Percentiles rank a stretch among this genome's conserved stretches.
Conservation (phyloP, 2,329 filamentous ascomycete genomes). For the Graphiopsis chlorocephala region DNA sequence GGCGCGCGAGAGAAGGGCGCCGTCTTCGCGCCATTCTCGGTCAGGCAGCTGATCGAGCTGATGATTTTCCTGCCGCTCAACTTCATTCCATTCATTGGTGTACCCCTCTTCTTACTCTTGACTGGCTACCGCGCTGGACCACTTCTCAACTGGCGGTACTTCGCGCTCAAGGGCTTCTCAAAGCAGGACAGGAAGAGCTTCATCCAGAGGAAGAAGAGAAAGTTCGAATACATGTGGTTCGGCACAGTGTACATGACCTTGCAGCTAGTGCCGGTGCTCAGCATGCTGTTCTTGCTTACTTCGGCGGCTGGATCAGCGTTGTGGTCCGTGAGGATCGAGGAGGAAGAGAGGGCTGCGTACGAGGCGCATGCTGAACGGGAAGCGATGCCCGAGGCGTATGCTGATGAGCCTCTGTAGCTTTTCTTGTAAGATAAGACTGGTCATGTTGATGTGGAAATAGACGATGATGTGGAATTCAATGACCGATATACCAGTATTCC, state of each 20-base stretch:
- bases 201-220: slow-evolving; percentile 58
- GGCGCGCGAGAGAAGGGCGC: slow-evolving; percentile 76
- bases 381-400: slow-evolving; percentile 12
- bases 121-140: slow-evolving; percentile 86
- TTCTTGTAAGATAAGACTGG: neutral
- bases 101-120: slow-evolving; percentile 79
- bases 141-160: slow-evolving; percentile 88
- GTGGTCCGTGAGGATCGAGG: slow-evolving; percentile 51
- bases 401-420: slow-evolving; percentile 8
- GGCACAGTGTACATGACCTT: slow-evolving; percentile 79
- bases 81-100: slow-evolving; percentile 78
- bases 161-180: slow-evolving; percentile 70
- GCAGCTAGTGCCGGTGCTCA: slow-evolving; percentile 83
- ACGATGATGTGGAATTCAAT: too few species aligned
- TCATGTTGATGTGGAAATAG: too few species aligned
- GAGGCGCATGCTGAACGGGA: slow-evolving; percentile 6
- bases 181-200: slow-evolving; percentile 72
- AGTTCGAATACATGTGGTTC: slow-evolving; percentile 91
- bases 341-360: slow-evolving; percentile 8
- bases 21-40: slow-evolving; percentile 82
- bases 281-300: slow-evolving; percentile 92
- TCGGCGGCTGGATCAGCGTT: slow-evolving; percentile 80
- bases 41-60: slow-evolving; percentile 87
- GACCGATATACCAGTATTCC: too few species aligned
- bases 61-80: slow-evolving; percentile 68